Conservation (phyloP, 768 basidiomycete genomes). For the Pholiota microspora region DNA sequence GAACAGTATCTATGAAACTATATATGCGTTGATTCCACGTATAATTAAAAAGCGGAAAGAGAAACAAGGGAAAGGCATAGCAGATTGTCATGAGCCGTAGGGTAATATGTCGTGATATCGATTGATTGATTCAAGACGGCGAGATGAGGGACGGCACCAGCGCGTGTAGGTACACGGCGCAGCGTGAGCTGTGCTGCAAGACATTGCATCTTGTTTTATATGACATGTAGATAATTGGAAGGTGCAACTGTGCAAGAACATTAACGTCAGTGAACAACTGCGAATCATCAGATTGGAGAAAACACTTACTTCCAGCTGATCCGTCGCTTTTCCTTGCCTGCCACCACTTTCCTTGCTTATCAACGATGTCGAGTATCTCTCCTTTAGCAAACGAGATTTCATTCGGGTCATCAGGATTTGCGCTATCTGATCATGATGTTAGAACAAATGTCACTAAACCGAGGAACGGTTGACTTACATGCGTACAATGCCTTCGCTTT, state of each 20-base stretch:
- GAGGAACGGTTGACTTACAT: conserved; percentile 45
- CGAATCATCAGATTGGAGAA: not conserved
- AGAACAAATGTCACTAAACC: conserved; percentile 17
- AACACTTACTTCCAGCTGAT: conserved; percentile 66
- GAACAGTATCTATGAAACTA: conserved; percentile 1
- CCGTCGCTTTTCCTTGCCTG: conserved; percentile 82
- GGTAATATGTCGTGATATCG: conserved; percentile 21
- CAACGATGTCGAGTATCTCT: conserved; percentile 88
- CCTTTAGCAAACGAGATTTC: conserved; percentile 94
- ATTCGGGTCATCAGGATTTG: conserved; percentile 93
- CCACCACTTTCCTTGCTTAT: conserved; percentile 95
- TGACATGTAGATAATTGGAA: conserved; percentile 82
- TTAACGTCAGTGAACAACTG: conserved; percentile 1
- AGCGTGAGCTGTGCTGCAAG: conserved; percentile 3
- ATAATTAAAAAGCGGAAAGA: conserved; percentile 2
- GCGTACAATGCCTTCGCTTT: conserved; percentile 89
- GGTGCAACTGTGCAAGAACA: conserved; percentile 59
- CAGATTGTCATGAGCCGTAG: conserved; percentile 21
- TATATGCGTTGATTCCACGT: conserved; percentile 5
- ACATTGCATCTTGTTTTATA: conserved; percentile 38
- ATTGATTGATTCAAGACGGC: conserved; percentile 10
- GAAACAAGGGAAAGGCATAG: conserved; percentile 19
- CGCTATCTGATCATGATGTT: conserved; percentile 62
- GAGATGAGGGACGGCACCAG: conserved; percentile 5
- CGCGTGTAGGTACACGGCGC: not conserved